phyloP scores from a whole-genome alignment of 805 yeast genomes.

The Kluyveromyces aestuarii region DNA sequence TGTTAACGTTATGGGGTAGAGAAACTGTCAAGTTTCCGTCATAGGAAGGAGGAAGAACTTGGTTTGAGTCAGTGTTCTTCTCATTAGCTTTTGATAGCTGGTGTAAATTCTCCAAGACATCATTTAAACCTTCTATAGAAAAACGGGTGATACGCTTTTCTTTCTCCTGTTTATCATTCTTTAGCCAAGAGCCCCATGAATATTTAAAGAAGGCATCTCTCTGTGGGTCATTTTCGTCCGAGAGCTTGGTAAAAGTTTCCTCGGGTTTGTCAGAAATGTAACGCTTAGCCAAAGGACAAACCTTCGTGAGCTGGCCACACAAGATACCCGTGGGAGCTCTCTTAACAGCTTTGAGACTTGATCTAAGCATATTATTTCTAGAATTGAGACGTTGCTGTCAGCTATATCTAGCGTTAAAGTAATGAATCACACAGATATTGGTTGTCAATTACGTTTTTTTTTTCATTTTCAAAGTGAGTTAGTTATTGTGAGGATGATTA shows the following conservation, averaged over 20 bases:
- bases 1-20: slow-evolving; percentile 41
- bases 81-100: slow-evolving; percentile 30
- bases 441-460: neutral
- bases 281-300: slow-evolving; percentile 11
- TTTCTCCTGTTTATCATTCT: slow-evolving; percentile 66
- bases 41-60: slow-evolving; percentile 31
- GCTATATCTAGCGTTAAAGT: neutral
- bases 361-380: neutral
- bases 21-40: slow-evolving; percentile 34
- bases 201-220: slow-evolving; percentile 73
- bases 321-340: neutral
- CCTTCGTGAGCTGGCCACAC: neutral
- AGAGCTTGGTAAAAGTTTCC: slow-evolving; percentile 41
- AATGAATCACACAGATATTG: no score
- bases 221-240: slow-evolving; percentile 56
- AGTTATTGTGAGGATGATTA: neutral
- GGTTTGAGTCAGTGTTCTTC: slow-evolving; percentile 15
- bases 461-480: neutral
- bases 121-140: slow-evolving; percentile 67
- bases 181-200: slow-evolving; percentile 94
- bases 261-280: slow-evolving; percentile 25
- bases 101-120: slow-evolving; percentile 39
- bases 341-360: neutral
- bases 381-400: neutral
- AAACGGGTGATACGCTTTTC: slow-evolving; percentile 71